These are phyloP conservation scores for Acacia concinna DNA, from an alignment of 331 rosid species.

Conservation along the genomic window DNA sequence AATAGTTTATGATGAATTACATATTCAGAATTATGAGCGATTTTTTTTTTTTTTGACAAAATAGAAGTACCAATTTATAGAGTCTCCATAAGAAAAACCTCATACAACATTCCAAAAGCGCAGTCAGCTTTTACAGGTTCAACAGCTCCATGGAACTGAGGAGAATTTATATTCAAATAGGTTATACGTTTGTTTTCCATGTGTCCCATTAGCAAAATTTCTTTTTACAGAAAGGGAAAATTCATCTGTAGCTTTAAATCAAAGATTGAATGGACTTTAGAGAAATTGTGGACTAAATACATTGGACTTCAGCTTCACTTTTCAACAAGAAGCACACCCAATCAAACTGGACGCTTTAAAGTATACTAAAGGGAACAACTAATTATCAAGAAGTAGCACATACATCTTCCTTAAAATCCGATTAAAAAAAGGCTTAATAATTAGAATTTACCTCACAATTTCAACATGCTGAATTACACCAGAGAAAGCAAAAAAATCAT, in stretches of 20 bases:
- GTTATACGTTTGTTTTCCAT: not conserved
- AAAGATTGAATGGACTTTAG: not conserved
- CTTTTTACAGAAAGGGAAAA: not conserved
- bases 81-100: not conserved
- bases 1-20: not conserved
- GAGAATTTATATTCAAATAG: not conserved
- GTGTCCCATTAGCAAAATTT: not conserved
- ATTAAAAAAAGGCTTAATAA: not conserved
- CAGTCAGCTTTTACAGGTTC: not conserved
- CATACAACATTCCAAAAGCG: not conserved
- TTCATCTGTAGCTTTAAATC: not conserved
- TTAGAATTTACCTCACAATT: constrained; percentile 56
- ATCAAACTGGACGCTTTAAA: not conserved
- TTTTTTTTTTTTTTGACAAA: too few species aligned
- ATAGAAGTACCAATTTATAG: not conserved
- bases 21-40: not conserved
- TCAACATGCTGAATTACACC: constrained; percentile 73
- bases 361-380: not conserved
- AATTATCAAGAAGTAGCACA: not conserved
- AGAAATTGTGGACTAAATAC: not conserved
- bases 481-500: constrained; percentile 83
- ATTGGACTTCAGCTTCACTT: not conserved
- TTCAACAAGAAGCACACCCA: not conserved
- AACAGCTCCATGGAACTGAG: not conserved
- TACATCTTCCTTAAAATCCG: not conserved